Evolutionary conservation across 2,329 filamentous ascomycete species (phyloP), one percentile per base, ranked within the genome.

Genomic region (Clonostachys rhizophaga): DNA sequence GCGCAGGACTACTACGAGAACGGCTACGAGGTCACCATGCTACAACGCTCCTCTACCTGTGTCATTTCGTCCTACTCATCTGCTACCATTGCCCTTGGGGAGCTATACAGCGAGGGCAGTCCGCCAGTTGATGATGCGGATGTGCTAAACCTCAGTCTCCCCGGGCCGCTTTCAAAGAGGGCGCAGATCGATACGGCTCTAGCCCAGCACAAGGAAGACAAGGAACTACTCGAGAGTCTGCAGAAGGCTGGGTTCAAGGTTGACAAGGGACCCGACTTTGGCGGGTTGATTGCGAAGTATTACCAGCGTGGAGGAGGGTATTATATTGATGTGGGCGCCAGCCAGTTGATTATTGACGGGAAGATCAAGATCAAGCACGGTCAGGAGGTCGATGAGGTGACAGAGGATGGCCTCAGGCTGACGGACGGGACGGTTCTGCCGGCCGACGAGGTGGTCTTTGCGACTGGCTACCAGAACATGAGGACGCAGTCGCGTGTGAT

Each of bases 381-480:
- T 1, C 74, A 76, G 5, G 77, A 80, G 11, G 76, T 86, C 13
- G 57, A 64, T 2, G 64, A 69, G 18, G 72, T 86, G 3, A 67
- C 75, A 0, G 65, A 72, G 0, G 55, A 66, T 1, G 73, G 70
- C 2, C 52, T 77, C 0, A 59, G 66, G 1, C 70, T 84, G 4
- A 69, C 69, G 0, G 82, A 86, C 49, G 82, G 81, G 0, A 63
- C 65, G 0, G 71, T 74, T 52, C 58, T 86, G 0, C 71, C 78
- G n/a, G 81, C 82, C 0, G 83, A 87, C 51, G 73, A 85, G 51
- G 75, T 87, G 8, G 72, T 87, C 0, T 70, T 84, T 40, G 81
- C 81, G 0, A 85, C 81, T 0, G 81, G 80, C 0, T 87, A 85
- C 54, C 75, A 83, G 51, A 87, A 86, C 56, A 89, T 89, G 84